Evolutionary conservation across 108 stramenopile genomes (phyloP).

Genomic region (Epipyxis sp.): DNA sequence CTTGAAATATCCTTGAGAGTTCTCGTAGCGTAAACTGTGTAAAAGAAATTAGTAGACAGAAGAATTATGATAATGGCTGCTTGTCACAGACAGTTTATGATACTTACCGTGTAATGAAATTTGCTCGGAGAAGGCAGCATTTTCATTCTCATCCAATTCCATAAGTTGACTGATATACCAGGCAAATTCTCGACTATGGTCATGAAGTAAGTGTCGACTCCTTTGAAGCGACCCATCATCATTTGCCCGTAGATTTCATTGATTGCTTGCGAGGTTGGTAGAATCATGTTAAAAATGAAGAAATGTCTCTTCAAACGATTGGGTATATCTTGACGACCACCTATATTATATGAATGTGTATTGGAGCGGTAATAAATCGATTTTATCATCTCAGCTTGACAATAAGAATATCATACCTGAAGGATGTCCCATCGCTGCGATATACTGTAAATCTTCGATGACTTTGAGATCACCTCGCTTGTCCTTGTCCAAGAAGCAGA

Average conservation of each 20-base stretch:
- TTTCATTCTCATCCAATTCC: constrained; percentile 36
- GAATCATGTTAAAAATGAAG: constrained; percentile 48
- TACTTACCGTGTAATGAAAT: constrained; percentile 54
- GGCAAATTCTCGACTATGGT: constrained; percentile 36
- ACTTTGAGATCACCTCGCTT: constrained; percentile 57
- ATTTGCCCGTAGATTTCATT: constrained; percentile 48
- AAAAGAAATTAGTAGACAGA: too few species aligned
- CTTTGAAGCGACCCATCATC: constrained; percentile 39
- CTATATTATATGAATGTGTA: too few species aligned
- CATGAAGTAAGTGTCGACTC: background rate
- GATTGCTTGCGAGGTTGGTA: constrained; percentile 38
- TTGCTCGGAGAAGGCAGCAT: constrained; percentile 57
- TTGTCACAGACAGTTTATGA: too few species aligned
- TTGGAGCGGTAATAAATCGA: too few species aligned
- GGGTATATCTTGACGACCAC: constrained; percentile 44
- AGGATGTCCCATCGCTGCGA: constrained; percentile 58
- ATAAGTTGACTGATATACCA: constrained; percentile 44
- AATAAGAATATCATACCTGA: too few species aligned
- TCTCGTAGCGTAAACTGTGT: constrained; percentile 30
- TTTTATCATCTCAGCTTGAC: too few species aligned
- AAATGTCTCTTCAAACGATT: constrained; percentile 56
- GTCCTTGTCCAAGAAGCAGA: constrained; percentile 60
- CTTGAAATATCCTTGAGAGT: constrained; percentile 24
- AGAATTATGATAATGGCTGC: too few species aligned
- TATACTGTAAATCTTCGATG: constrained; percentile 43